Evolutionary conservation across 2,329 filamentous ascomycete genomes (phyloP), one percentile per base, ranked within the genome.

Genomic region (Penicillium sp.): DNA sequence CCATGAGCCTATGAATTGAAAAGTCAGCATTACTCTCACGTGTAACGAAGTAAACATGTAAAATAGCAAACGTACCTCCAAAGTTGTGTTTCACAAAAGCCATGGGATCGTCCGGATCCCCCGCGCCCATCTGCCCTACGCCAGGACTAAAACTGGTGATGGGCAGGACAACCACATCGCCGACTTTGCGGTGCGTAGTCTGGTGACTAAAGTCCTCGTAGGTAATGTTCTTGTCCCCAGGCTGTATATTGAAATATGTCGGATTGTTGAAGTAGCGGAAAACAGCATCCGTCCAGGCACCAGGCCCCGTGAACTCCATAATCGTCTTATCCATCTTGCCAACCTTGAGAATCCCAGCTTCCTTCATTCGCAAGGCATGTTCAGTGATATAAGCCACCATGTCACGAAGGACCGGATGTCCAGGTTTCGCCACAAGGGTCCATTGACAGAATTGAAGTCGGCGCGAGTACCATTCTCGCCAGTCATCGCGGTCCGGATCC

Each of bases 401-500:
- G 53, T 96, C 89, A 54, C 91, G 83, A 50, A 99, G 79, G 11
- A 95, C 83, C 0, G 93, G 93, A 68, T 99, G 93, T 10, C 93
- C 93, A 0, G 92, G 87, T 72, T 99, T 99, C 49, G 88, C 77
- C 71, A 97, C 92, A 55, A 99, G 96, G 1, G 93, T 99, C 93
- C 93, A 99, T 70, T 99, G 93, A 73, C 93, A 99, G 72, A 99
- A 97, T 68, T 97, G 93, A 53, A 99, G 91, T 56, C 92, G 83
- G 52, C 93, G 87, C 56, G 89, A 93, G 76, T 97, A 99, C 93
- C 92, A 97, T 1, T 95, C 77, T 30, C 83, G 80, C 93, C 93
- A 99, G 69, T 99, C 93, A 3, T 82, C 81, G 40, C 93, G 83
- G 70, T 97, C 90, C 0, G 93, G 90, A 66, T 99, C 93, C 4